Percentiles rank a stretch among this genome's conserved stretches.
Evolutionary conservation across 2,329 filamentous ascomycete species (phyloP).

Genomic region (Magnaporthales sp.): DNA sequence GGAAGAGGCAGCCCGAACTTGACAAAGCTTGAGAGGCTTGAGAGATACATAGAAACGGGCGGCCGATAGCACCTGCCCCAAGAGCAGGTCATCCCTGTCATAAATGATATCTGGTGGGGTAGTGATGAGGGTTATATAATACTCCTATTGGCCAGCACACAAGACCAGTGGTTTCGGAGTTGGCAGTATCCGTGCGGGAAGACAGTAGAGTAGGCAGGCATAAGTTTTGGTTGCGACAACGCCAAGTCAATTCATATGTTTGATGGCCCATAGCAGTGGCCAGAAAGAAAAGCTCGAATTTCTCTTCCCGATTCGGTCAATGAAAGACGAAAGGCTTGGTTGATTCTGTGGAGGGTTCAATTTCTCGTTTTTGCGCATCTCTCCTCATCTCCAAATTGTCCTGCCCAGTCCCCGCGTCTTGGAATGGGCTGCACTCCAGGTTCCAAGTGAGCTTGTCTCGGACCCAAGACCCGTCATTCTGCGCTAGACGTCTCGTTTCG

Average conservation of each 20-base stretch:
- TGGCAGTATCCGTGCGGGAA: background rate
- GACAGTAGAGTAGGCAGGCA: background rate
- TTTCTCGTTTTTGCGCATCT: background rate
- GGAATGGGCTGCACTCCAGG: background rate
- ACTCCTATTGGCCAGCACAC: background rate
- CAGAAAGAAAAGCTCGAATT: background rate
- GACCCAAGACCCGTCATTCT: background rate
- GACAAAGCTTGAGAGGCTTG: no score
- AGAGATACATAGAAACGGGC: background rate
- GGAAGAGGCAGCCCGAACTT: background rate
- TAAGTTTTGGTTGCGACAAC: background rate
- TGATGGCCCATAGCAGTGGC: background rate
- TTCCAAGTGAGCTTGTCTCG: background rate
- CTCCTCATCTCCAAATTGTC: background rate
- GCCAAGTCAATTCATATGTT: background rate
- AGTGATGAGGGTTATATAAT: background rate
- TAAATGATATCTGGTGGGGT: background rate
- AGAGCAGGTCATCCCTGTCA: background rate
- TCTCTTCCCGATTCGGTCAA: background rate
- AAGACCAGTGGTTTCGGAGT: background rate
- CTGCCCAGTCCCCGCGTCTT: background rate
- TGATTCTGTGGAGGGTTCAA: background rate
- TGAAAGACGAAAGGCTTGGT: background rate
- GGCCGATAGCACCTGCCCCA: background rate
- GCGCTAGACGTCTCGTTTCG: no score